Evolutionary conservation across 2,329 filamentous ascomycete genomes (phyloP).

Genomic region (Diplodia mutila): DNA sequence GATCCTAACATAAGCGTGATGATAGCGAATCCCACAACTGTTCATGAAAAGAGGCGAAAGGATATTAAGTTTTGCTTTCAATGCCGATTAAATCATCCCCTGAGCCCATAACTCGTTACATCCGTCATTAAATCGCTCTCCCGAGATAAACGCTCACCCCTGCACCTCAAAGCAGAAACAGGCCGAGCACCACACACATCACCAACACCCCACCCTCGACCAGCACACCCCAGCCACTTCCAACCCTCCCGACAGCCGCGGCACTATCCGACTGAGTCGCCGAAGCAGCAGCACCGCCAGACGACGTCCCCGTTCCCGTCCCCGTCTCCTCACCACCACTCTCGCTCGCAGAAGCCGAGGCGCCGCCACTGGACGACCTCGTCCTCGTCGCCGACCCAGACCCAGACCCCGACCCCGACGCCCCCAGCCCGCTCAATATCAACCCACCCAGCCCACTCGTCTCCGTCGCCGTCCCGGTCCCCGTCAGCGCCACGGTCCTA

Average conservation of each 20-base stretch:
- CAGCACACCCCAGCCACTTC: background rate
- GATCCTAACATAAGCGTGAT: background rate
- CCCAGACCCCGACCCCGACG: too few species aligned
- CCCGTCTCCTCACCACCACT: background rate
- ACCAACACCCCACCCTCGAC: background rate
- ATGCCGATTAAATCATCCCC: background rate
- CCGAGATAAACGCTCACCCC: background rate
- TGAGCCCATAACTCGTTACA: background rate
- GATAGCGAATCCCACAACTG: background rate
- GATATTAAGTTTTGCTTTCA: background rate
- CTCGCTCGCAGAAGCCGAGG: background rate
- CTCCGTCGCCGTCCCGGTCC: background rate
- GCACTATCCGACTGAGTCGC: background rate
- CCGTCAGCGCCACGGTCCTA: background rate
- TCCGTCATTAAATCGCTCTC: background rate
- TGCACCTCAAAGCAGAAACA: background rate
- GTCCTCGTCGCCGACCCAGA: too few species aligned
- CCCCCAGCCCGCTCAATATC: conserved; percentile 6
- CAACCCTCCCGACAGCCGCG: background rate
- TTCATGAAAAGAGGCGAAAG: background rate
- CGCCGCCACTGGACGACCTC: background rate
- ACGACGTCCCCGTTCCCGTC: background rate
- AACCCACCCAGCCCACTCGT: background rate
- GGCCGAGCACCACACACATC: background rate
- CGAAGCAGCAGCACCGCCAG: background rate